Base-by-base conservation (phyloP, 306 rosid genomes). In the Trifolium subterraneum region DNA sequence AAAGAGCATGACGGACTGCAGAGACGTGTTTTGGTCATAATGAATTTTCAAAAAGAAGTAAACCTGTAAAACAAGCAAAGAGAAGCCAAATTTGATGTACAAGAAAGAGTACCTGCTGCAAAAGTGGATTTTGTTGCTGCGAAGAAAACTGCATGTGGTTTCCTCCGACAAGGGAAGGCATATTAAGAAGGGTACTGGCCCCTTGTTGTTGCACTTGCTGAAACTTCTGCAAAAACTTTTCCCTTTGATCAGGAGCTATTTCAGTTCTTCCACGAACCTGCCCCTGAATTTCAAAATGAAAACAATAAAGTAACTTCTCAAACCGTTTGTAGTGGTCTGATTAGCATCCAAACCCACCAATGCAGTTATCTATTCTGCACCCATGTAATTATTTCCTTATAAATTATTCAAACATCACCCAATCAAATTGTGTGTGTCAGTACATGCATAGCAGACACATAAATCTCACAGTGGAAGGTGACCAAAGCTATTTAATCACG, bases 181-280 rank as follows among this genome's bases (percentile, higher is more conserved):
- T 89, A 71, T 86, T 84, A 68, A 86, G 97, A 71, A 93, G 86
- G 82, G 88, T 88, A 74, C 85, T 80, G 55, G 87, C 93, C 72
- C 96, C 93, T 74, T 93, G 98, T 81, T 90, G 98, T 87, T 92
- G 97, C 78, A 94, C 96, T 82, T 94, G 97, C 77, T 94, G 97
- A 68, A 83, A 88, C 79, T 89, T 87, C 84, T 94, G 98, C 91
- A 94, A 79, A 88, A 86, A 94, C 52, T 94, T 94, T 85, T 94
- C 98, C 81, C 97, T 86, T 78, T 87, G 96, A 86, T 94, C 98
- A 20, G 98, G 98, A 68, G 96, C 91, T 59, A 91, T 86, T 86
- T 94, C 98, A 82, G 97, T 86, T 87, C 98, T 94, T 80, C 87
- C 94, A 67, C 97, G 98, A 86, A 89, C 79, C 73, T 88, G 90